Percentiles rank a stretch among this genome's conserved stretches.
Conservation (phyloP, 1,139 yeast species). For the Geotrichum fermentans region DNA sequence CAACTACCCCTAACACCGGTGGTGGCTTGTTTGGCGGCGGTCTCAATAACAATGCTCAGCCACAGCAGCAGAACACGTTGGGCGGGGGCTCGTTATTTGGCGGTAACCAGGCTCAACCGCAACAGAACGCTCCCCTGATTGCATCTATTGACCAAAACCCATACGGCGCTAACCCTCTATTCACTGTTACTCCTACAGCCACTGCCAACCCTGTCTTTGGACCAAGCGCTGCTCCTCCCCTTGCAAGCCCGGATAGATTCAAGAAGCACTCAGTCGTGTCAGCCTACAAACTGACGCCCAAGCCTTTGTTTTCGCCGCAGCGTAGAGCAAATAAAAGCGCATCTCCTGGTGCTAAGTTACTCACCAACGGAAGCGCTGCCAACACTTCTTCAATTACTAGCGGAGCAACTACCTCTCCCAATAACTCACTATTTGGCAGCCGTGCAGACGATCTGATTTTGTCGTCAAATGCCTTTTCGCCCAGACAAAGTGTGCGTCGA, state of each 20-base stretch:
- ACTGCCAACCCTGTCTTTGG: constrained; percentile 31
- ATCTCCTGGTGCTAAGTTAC: neutral
- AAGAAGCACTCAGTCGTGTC: constrained; percentile 56
- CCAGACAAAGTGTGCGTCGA: constrained; percentile 53
- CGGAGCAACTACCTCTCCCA: constrained; percentile 4
- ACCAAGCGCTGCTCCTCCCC: constrained; percentile 53
- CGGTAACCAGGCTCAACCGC: constrained; percentile 3
- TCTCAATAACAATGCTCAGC: constrained; percentile 16
- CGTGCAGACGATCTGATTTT: constrained; percentile 63
- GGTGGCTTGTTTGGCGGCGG: constrained; percentile 42
- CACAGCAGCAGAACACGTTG: constrained; percentile 20
- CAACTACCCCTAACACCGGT: constrained; percentile 25
- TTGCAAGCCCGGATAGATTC: constrained; percentile 40
- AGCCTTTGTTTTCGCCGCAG: constrained; percentile 37
- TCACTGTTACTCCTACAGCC: constrained; percentile 42
- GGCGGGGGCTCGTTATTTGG: constrained; percentile 16
- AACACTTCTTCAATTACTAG: neutral
- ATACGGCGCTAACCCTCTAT: constrained; percentile 66
- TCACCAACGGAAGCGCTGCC: constrained; percentile 13
- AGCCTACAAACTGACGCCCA: constrained; percentile 59
- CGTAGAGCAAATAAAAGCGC: constrained; percentile 15
- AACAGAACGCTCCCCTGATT: constrained; percentile 24
- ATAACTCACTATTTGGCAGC: constrained; percentile 30
- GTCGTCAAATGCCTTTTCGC: constrained; percentile 68
- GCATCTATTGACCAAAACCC: constrained; percentile 61